These are phyloP conservation scores for Saccharomyces mikatae DNA, from an alignment of 805 yeast species.

Conservation along the genomic window DNA sequence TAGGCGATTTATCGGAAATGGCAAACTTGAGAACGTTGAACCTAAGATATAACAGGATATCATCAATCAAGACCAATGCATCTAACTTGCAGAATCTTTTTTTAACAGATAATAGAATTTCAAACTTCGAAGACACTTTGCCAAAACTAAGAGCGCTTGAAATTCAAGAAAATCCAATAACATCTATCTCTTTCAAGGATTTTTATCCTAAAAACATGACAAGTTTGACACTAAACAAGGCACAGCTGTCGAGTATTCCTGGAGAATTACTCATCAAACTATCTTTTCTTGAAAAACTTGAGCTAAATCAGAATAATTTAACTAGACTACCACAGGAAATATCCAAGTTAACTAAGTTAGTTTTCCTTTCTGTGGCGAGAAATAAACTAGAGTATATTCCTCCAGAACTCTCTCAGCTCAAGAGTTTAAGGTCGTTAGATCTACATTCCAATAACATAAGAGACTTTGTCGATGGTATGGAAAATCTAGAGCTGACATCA, in stretches of 20 bases:
- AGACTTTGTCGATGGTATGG: conserved; percentile 55
- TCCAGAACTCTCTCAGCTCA: conserved; percentile 49
- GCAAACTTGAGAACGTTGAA: conserved; percentile 61
- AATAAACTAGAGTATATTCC: conserved; percentile 75
- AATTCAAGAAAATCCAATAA: conserved; percentile 77
- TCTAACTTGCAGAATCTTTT: conserved; percentile 63
- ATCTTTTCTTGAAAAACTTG: conserved; percentile 61
- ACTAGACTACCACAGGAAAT: conserved; percentile 67
- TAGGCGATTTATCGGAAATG: conserved; percentile 43
- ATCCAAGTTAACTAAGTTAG: conserved; percentile 48
- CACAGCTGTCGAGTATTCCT: conserved; percentile 70
- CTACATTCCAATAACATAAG: conserved; percentile 79
- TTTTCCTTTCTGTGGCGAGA: conserved; percentile 58
- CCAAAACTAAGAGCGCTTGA: conserved; percentile 59
- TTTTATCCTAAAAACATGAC: conserved; percentile 51
- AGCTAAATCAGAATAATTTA: conserved; percentile 74
- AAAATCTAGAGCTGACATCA: conserved; percentile 51
- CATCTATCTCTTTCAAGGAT: conserved; percentile 36
- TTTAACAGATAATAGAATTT: conserved; percentile 67
- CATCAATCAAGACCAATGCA: conserved; percentile 35
- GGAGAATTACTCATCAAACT: conserved; percentile 52
- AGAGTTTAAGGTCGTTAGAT: conserved; percentile 58
- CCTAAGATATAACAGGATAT: conserved; percentile 58
- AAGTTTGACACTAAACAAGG: conserved; percentile 68
- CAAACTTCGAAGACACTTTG: conserved; percentile 58